Conservation (phyloP, 73 alveolate species). For the Tetrahymena borealis region DNA sequence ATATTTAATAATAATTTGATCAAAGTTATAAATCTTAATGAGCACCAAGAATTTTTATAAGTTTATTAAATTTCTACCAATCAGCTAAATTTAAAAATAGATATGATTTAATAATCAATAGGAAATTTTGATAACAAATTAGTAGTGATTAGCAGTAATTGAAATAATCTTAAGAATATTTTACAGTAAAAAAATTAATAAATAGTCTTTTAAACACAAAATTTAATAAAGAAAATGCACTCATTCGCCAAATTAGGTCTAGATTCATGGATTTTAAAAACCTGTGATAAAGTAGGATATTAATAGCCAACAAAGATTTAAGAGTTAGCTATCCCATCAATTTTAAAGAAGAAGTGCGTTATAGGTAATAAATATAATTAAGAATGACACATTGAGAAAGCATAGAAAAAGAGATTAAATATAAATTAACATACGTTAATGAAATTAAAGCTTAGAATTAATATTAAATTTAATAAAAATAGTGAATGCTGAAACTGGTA, state of each 20-base stretch:
- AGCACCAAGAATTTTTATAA: neutral
- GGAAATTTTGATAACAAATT: no score
- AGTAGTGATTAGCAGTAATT: no score
- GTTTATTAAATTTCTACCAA: neutral
- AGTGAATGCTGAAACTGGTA: conserved; percentile 86
- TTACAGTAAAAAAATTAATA: no score
- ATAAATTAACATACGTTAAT: no score
- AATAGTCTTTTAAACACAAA: no score
- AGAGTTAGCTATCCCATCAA: conserved; percentile 15
- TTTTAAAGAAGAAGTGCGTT: conserved; percentile 1
- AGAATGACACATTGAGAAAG: neutral
- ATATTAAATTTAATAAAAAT: no score
- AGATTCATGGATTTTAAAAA: conserved; percentile 22
- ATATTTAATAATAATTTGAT: neutral
- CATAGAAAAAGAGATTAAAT: neutral
- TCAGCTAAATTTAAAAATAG: neutral
- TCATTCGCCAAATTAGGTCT: conserved; percentile 28
- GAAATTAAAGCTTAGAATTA: no score
- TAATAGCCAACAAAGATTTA: conserved; percentile 28
- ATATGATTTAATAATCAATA: no score
- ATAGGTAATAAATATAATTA: conserved; percentile 12
- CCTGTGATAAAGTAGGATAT: conserved; percentile 34
- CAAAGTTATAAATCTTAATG: neutral
- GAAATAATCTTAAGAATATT: no score
- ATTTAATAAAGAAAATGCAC: no score